These are phyloP conservation scores for Grigorovia yakushimaensis DNA, from an alignment of 805 yeast species.

Conservation along the genomic window DNA sequence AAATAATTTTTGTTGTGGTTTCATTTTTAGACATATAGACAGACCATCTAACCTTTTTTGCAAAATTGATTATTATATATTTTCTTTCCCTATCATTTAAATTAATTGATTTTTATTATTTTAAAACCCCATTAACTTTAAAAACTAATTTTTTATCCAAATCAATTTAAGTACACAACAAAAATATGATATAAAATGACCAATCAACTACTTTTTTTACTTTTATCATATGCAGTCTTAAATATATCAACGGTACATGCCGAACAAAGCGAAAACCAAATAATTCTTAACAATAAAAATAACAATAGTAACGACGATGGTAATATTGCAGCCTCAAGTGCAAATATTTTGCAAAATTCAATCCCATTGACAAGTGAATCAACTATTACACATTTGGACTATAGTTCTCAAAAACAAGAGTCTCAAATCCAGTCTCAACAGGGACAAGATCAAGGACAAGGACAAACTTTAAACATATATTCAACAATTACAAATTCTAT, in stretches of 20 bases:
- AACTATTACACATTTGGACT: no score
- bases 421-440: background rate
- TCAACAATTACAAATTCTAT: background rate
- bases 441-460: background rate
- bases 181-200: background rate
- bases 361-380: no score
- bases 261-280: background rate
- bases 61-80: no score
- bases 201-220: background rate
- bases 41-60: no score
- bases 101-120: no score
- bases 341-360: background rate
- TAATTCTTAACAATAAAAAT: background rate
- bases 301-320: no score
- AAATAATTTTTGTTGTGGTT: no score
- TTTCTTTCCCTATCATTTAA: no score
- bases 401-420: background rate
- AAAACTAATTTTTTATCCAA: no score
- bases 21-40: no score
- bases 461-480: background rate
- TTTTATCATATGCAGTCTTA: background rate
- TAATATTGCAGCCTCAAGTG: background rate
- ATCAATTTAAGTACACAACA: background rate
- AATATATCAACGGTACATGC: background rate
- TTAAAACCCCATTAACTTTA: no score